A percentile compares a stretch with the other conserved stretches of the same genome.
Evolutionary conservation across 1,284 basidiomycete species (phyloP).

Genomic region (Sporisorium reilianum): DNA sequence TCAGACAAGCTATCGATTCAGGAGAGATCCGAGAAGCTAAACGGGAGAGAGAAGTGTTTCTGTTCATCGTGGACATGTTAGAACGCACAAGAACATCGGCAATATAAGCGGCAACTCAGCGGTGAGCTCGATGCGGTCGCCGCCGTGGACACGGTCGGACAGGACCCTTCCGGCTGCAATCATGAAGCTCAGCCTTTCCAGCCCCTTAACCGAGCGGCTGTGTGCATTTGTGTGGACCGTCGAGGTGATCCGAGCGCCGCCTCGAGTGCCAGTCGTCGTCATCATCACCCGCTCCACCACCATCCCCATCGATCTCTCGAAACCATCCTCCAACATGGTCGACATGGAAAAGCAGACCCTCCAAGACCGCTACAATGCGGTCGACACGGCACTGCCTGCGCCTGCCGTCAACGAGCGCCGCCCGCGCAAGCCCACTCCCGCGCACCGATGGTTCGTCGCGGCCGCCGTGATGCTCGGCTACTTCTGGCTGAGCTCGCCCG

Average conservation of each 20-base stretch:
- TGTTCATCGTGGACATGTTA: background rate
- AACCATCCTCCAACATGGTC: conserved; percentile 15
- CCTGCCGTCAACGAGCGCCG: conserved; percentile 12
- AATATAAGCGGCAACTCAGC: too few relatives aligned
- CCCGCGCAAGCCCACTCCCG: conserved; percentile 25
- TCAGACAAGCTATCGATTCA: conserved; percentile 16
- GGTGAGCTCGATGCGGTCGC: conserved; percentile 5
- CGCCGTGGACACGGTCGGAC: conserved; percentile 12
- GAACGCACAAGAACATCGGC: too few relatives aligned
- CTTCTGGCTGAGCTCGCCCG: conserved; percentile 28
- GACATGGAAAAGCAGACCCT: conserved; percentile 23
- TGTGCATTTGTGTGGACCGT: background rate
- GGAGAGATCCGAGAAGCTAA: background rate
- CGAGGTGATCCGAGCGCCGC: conserved; percentile 11
- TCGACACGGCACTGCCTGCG: conserved; percentile 20
- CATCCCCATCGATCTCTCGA: background rate
- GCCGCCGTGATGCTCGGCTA: conserved; percentile 14
- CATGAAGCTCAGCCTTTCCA: too few relatives aligned
- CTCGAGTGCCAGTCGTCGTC: background rate
- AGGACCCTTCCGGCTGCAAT: conserved; percentile 16
- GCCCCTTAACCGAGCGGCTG: too few relatives aligned
- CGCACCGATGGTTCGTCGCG: conserved; percentile 24
- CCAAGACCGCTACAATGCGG: conserved; percentile 38
- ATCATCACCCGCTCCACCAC: background rate
- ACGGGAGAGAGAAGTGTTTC: too few relatives aligned